Conservation (phyloP, 2,329 filamentous ascomycete genomes). For the Neonectria ditissima region DNA sequence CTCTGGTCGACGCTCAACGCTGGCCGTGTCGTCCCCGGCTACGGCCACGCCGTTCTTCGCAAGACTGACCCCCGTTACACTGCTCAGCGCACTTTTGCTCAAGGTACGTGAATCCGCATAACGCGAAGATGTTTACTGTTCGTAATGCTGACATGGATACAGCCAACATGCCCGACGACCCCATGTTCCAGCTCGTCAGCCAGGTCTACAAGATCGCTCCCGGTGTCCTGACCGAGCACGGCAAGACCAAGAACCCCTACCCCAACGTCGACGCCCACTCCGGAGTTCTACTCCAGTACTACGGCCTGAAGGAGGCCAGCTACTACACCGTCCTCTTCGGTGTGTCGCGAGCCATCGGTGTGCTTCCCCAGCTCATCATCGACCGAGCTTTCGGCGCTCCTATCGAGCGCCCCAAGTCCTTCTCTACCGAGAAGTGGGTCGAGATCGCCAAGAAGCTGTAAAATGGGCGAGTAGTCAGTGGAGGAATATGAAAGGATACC, state of each 20-base stretch:
- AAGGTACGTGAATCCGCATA: constrained; percentile 55
- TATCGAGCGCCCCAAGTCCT: constrained; percentile 98
- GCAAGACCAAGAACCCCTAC: constrained; percentile 99
- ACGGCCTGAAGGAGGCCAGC: constrained; percentile 97
- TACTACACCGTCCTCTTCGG: constrained; percentile 99
- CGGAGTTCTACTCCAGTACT: constrained; percentile 99
- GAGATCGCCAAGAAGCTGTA: constrained; percentile 95
- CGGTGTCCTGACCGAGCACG: constrained; percentile 97
- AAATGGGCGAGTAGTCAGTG: constrained; percentile 47
- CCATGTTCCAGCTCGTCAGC: constrained; percentile 99
- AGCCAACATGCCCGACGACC: constrained; percentile 92
- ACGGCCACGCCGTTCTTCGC: constrained; percentile 98
- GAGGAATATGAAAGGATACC: constrained; percentile 26
- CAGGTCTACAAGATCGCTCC: constrained; percentile 99
- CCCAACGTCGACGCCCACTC: constrained; percentile 99
- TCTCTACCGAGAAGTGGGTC: constrained; percentile 96
- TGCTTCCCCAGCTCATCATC: constrained; percentile 99
- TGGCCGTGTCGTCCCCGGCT: constrained; percentile 96
- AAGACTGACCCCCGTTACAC: constrained; percentile 99
- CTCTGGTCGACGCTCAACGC: constrained; percentile 97
- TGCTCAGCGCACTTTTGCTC: constrained; percentile 96
- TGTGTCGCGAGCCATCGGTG: constrained; percentile 97
- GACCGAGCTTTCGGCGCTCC: constrained; percentile 97
- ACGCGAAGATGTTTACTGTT: background rate
- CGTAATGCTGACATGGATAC: constrained; percentile 46